Conservation (phyloP, 352 stramenopile species). For the Chrysophaeum taylorii region DNA sequence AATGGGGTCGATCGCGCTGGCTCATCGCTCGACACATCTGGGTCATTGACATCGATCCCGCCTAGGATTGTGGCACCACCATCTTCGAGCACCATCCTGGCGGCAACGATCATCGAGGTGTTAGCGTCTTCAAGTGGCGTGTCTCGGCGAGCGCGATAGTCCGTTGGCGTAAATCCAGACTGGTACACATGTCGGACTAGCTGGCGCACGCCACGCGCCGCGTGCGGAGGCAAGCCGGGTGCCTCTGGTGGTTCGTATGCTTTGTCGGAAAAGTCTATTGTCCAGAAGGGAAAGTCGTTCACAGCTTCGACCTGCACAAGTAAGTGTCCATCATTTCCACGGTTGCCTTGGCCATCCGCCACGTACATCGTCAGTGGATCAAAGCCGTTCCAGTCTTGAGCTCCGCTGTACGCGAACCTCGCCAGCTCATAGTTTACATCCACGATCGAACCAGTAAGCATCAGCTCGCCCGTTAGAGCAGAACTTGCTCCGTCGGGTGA, state of each 20-base stretch:
- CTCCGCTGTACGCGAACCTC: neutral
- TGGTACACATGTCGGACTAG: too few species aligned
- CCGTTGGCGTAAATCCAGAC: too few species aligned
- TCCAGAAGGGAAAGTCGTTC: constrained; percentile 9
- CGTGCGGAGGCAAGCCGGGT: neutral
- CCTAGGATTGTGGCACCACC: neutral
- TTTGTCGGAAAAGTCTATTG: neutral
- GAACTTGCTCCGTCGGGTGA: too few species aligned
- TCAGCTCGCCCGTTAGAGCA: too few species aligned
- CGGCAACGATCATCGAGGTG: neutral
- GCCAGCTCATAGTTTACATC: neutral
- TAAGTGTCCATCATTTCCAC: too few species aligned
- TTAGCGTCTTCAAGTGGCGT: too few species aligned
- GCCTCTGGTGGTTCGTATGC: neutral
- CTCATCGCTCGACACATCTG: too few species aligned
- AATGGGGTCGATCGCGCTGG: too few species aligned
- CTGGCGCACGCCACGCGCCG: neutral
- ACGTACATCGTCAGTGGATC: neutral
- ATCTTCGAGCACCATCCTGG: constrained; percentile 1
- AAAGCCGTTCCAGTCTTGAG: neutral
- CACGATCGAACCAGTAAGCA: neutral
- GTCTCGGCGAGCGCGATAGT: too few species aligned
- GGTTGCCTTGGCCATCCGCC: neutral
- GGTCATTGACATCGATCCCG: neutral
- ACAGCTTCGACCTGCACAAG: neutral